phyloP scores from a whole-genome alignment of 352 stramenopile genomes.

The Albugo candida region DNA sequence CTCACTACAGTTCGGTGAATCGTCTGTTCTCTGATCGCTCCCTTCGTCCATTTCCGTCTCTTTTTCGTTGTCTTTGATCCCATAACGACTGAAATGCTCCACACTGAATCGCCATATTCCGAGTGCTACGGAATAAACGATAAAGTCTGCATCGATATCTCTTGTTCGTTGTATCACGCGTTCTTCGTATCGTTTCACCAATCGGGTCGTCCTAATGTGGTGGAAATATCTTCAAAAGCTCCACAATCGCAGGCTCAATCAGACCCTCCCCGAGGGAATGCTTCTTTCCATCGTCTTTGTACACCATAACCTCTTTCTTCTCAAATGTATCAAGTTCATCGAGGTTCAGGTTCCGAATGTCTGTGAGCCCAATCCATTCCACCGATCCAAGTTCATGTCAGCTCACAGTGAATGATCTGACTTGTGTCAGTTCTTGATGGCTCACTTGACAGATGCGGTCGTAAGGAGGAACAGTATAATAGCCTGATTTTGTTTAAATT shows the following conservation, averaged over 20 bases:
- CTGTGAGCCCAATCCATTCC: constrained; percentile 59
- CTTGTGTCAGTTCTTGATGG: constrained; percentile 36
- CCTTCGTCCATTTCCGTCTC: constrained; percentile 12
- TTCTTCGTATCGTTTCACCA: constrained; percentile 45
- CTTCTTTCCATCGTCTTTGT: constrained; percentile 66
- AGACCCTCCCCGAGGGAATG: constrained; percentile 46
- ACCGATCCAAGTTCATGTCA: constrained; percentile 62
- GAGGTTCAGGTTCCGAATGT: constrained; percentile 58
- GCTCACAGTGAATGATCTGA: constrained; percentile 58
- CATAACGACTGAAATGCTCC: constrained; percentile 75
- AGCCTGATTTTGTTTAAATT: constrained; percentile 48
- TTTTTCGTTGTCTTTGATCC: constrained; percentile 47
- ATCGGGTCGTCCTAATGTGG: constrained; percentile 19
- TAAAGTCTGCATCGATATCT: constrained; percentile 54
- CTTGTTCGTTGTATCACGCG: constrained; percentile 54
- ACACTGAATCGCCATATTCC: constrained; percentile 73
- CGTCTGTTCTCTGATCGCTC: too few species aligned
- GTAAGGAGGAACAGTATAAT: constrained; percentile 59
- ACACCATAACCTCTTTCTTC: constrained; percentile 75
- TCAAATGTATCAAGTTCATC: constrained; percentile 65
- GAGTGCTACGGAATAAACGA: constrained; percentile 50
- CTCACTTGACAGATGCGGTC: constrained; percentile 47
- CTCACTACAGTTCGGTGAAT: too few species aligned
- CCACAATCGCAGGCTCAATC: constrained; percentile 60
- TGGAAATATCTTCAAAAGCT: constrained; percentile 58